These are phyloP conservation scores for Cornus suecica DNA, from an alignment of 148 eudicot genomes.

Conservation along the genomic window DNA sequence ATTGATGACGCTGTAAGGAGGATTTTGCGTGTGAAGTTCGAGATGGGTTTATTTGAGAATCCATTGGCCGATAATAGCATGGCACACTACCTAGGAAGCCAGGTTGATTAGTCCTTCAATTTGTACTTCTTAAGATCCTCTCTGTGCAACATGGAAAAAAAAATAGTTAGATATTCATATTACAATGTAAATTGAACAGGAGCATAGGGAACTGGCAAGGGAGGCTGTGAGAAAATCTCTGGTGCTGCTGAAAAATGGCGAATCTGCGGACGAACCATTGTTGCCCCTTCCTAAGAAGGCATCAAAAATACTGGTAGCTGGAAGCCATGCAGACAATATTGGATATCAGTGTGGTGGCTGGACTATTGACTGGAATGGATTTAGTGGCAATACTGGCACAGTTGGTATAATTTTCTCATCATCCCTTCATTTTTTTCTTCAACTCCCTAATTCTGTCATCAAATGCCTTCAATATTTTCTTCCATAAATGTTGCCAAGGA, in stretches of 20 bases:
- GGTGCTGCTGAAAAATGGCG: slow-evolving; percentile 34
- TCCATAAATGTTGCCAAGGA: too few species aligned
- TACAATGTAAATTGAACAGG: slow-evolving; percentile 11
- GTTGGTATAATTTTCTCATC: slow-evolving; percentile 7
- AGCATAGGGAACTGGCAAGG: slow-evolving; percentile 36
- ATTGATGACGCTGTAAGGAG: slow-evolving; percentile 64
- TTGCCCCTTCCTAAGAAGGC: slow-evolving; percentile 34
- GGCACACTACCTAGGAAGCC: slow-evolving; percentile 43
- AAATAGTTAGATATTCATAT: neutral
- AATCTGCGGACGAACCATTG: slow-evolving; percentile 22
- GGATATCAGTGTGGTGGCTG: slow-evolving; percentile 45
- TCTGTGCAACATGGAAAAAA: neutral
- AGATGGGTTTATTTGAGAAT: slow-evolving; percentile 56
- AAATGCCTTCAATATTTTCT: too few species aligned
- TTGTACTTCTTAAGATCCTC: neutral
- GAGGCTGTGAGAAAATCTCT: slow-evolving; percentile 36
- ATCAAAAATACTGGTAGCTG: slow-evolving; percentile 32
- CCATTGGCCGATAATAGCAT: slow-evolving; percentile 52
- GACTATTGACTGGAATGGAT: slow-evolving; percentile 35
- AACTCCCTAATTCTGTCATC: too few species aligned
- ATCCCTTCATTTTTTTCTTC: neutral
- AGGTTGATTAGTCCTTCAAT: slow-evolving; percentile 28
- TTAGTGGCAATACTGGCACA: slow-evolving; percentile 29
- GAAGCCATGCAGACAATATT: slow-evolving; percentile 32
- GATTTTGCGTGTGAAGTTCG: slow-evolving; percentile 58